Evolutionary conservation across 2,329 filamentous ascomycete species (phyloP), one percentile per base, ranked within the genome.

Genomic region (Diaporthe sp.): DNA sequence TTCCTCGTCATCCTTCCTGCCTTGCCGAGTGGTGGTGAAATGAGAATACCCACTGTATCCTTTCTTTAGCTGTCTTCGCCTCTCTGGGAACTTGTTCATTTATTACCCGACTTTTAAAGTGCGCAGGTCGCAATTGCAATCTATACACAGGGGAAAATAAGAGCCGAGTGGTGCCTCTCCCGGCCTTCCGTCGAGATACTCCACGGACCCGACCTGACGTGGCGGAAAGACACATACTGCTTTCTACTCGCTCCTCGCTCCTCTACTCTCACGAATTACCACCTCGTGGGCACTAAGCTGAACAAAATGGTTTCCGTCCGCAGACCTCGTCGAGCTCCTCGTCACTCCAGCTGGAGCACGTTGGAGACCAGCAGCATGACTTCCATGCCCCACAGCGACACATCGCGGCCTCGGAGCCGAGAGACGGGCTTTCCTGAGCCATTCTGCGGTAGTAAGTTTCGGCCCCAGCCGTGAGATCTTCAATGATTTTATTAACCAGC

Each of bases 341-440:
- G 69, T n/a, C 25, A 72, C 40, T 67, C 66, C 25, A 74, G 72
- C 45, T 76, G 72, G 75, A 66, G 55, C 47, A 64, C 52, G 35
- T 35, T 74, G 28, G 72, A 72, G 6, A 70, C 54, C 25, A 72
- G 54, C 68, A 74, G 69, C 54, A 76, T 74, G 47, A 74, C 61
- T 71, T 76, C 72, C 25, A 72, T 76, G 38, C 35, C 75, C 13
- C 64, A 67, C 61, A 76, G 75, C 30, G 75, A 76, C n/a, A 66
- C 75, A 58, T 76, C 75, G 2, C 78, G 77, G 58, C 64, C 77
- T 47, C 76, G 77, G 64, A 50, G 69, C 40, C 76, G 86, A 73
- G 84, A 89, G 78, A 89, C 88, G 19, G 88, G 88, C 60, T 89
- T 89, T 74, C 88, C 88, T 1, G 87, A 89, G 74, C 83, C 86